Conservation (phyloP, 2,329 filamentous ascomycete species). For the Cytospora chrysosperma region DNA sequence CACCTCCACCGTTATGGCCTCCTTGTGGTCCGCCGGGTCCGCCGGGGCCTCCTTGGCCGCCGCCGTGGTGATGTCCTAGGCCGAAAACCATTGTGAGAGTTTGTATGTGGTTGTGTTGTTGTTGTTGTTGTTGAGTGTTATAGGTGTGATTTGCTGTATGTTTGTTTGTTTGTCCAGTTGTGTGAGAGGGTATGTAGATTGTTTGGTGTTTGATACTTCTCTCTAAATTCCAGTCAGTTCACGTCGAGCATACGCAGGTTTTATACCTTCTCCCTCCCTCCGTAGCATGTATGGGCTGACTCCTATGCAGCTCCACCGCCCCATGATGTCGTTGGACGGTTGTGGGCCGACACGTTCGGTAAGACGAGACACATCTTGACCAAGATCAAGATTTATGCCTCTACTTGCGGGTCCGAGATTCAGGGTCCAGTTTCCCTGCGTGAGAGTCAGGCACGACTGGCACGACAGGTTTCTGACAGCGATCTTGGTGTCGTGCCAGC, state of each 20-base stretch:
- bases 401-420: not conserved
- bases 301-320: not conserved
- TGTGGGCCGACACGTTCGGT: not conserved
- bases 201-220: not conserved
- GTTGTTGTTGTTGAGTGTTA: not conserved
- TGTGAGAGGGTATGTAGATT: not conserved
- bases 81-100: slow-evolving; percentile 6
- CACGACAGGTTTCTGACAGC: not conserved
- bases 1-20: not conserved
- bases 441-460: not conserved
- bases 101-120: not conserved
- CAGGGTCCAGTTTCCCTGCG: not conserved
- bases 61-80: slow-evolving; percentile 9
- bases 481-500: not conserved
- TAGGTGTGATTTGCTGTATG: not conserved
- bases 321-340: not conserved
- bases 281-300: not conserved
- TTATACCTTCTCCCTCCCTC: not conserved
- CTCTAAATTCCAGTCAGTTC: not conserved
- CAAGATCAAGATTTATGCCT: not conserved
- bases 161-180: not conserved
- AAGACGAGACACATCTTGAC: not conserved
- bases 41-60: not conserved
- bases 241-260: not conserved
- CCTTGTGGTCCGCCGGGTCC: slow-evolving; percentile 1